phyloP scores from a whole-genome alignment of 768 basidiomycete species.

The Suillus clintonianus region DNA sequence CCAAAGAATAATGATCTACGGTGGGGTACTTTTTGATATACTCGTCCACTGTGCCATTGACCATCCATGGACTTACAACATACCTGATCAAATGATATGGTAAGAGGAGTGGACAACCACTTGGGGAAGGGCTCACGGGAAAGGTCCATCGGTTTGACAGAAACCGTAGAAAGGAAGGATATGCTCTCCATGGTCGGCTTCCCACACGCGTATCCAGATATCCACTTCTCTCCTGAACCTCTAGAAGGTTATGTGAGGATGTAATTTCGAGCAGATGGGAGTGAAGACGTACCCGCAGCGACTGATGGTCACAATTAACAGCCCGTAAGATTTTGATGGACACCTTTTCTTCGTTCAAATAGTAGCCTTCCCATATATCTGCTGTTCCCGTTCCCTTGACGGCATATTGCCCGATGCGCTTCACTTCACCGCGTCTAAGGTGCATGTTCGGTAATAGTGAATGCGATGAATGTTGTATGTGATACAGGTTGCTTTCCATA shows the following conservation, averaged over 20 bases:
- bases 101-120: background rate
- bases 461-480: conserved; percentile 47
- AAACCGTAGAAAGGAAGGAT: conserved; percentile 62
- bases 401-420: conserved; percentile 48
- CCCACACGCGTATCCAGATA: conserved; percentile 58
- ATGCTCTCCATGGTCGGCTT: conserved; percentile 48
- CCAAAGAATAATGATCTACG: conserved; percentile 47
- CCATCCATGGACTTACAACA: conserved; percentile 61
- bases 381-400: conserved; percentile 53
- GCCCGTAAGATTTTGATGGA: conserved; percentile 59
- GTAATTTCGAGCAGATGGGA: background rate
- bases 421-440: conserved; percentile 54
- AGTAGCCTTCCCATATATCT: conserved; percentile 58
- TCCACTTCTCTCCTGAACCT: conserved; percentile 54
- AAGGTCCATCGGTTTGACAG: conserved; percentile 56
- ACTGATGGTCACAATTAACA: conserved; percentile 48
- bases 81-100: conserved; percentile 36
- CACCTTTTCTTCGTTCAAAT: conserved; percentile 55
- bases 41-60: conserved; percentile 49
- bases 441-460: conserved; percentile 52
- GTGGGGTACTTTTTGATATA: conserved; percentile 45
- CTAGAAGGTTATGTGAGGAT: conserved; percentile 25
- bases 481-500: conserved; percentile 50
- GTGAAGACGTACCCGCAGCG: conserved; percentile 36
- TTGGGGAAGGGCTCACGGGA: conserved; percentile 40